Conservation (phyloP, 306 rosid genomes). For the Lathyrus sativus region DNA sequence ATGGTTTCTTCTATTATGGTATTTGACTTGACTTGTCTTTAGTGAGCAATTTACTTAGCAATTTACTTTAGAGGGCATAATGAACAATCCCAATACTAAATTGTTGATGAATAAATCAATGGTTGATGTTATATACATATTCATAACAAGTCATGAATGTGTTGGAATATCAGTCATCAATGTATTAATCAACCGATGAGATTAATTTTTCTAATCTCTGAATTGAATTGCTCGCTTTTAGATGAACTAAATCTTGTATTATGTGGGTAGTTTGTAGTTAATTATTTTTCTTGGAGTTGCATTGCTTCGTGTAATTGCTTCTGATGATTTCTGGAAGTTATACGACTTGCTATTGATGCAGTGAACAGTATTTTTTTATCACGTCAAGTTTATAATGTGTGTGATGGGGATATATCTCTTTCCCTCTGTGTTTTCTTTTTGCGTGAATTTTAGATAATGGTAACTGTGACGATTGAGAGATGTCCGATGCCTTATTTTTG, state of each 20-base stretch:
- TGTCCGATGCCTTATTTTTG: slow-evolving; percentile 11
- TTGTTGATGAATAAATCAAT: not conserved
- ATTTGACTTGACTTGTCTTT: not conserved
- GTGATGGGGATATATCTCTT: not conserved
- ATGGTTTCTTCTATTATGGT: not conserved
- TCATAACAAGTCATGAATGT: not conserved
- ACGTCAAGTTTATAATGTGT: slow-evolving; percentile 4
- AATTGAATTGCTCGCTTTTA: not conserved
- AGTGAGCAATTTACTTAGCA: not conserved
- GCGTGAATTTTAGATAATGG: slow-evolving; percentile 1
- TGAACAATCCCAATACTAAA: not conserved
- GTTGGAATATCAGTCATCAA: not conserved
- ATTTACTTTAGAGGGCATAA: not conserved
- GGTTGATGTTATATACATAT: not conserved
- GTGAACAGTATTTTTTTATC: not conserved
- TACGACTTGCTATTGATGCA: not conserved
- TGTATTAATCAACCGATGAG: not conserved
- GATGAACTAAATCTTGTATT: not conserved
- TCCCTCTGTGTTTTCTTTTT: not conserved
- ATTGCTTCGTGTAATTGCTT: not conserved
- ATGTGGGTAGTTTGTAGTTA: slow-evolving; percentile 10
- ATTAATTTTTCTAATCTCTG: not conserved
- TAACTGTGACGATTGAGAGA: not conserved
- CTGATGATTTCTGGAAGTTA: slow-evolving; percentile 11
- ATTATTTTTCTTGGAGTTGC: slow-evolving; percentile 3